phyloP scores from a whole-genome alignment of 2,329 filamentous ascomycete genomes.

The Zymoseptoria pseudotritici region DNA sequence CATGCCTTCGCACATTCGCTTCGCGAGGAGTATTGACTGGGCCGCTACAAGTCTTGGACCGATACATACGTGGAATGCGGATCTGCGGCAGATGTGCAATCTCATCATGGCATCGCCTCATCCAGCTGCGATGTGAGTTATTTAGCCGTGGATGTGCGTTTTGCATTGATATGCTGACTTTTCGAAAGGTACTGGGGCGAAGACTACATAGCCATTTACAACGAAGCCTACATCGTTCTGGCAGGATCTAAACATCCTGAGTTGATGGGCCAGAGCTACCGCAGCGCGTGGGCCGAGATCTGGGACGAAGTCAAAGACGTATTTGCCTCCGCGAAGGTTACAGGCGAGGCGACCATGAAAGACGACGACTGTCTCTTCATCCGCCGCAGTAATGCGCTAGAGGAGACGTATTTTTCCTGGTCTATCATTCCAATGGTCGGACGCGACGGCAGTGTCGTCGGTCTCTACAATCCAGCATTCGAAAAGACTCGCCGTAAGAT shows the following conservation, averaged over 20 bases:
- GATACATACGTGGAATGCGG: conserved; percentile 64
- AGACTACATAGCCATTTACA: conserved; percentile 62
- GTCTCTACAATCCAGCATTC: conserved; percentile 72
- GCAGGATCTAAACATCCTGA: conserved; percentile 69
- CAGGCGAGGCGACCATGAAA: conserved; percentile 75
- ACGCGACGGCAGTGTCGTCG: conserved; percentile 62
- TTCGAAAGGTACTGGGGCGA: conserved; percentile 60
- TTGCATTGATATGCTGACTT: conserved; percentile 12
- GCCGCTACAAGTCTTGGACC: conserved; percentile 64
- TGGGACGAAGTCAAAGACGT: conserved; percentile 64
- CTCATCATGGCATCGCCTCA: conserved; percentile 73
- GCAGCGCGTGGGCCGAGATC: conserved; percentile 60
- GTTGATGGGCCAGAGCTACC: conserved; percentile 59
- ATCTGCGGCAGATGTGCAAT: conserved; percentile 71
- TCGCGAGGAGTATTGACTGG: conserved; percentile 68
- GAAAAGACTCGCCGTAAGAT: conserved; percentile 74
- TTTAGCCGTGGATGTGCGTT: conserved; percentile 43
- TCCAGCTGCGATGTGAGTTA: conserved; percentile 28
- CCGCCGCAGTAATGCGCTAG: conserved; percentile 58
- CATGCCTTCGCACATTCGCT: conserved; percentile 63
- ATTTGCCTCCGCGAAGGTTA: conserved; percentile 59
- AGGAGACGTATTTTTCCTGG: conserved; percentile 80
- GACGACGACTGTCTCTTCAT: conserved; percentile 74
- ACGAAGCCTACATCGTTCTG: conserved; percentile 62
- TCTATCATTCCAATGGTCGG: conserved; percentile 72